phyloP scores from a whole-genome alignment of 345 rosid genomes.

The Brassica nigra region DNA sequence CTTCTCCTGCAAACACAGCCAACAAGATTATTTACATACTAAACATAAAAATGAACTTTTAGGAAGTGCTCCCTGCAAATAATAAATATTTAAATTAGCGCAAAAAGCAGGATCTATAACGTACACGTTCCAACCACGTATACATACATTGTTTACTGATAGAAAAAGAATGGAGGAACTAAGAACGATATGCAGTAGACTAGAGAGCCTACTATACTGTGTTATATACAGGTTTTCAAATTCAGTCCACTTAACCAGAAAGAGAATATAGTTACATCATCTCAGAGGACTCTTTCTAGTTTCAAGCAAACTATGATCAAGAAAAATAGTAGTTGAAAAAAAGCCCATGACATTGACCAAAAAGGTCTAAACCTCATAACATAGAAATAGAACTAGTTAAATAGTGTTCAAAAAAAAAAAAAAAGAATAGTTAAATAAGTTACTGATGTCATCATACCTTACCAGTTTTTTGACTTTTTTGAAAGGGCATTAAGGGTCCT shows the following conservation, averaged over 20 bases:
- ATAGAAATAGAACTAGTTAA: not conserved
- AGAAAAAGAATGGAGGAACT: not conserved
- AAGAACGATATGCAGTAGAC: not conserved
- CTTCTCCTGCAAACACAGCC: constrained; percentile 66
- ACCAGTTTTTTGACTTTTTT: constrained; percentile 72
- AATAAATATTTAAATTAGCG: not conserved
- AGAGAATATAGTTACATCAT: not conserved
- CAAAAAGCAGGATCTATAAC: not conserved
- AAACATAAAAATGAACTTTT: not conserved
- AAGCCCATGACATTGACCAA: not conserved
- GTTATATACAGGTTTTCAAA: constrained; percentile 4
- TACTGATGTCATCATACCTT: constrained; percentile 58
- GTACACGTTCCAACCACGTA: not conserved
- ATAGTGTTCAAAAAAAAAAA: not conserved
- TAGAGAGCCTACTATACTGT: constrained; percentile 1
- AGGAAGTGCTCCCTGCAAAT: not conserved
- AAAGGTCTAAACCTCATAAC: not conserved
- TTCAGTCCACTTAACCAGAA: not conserved
- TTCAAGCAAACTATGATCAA: not conserved
- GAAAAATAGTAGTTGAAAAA: not conserved
- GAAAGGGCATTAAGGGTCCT: constrained; percentile 86
- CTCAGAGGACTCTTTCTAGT: constrained; percentile 13
- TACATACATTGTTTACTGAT: not conserved
- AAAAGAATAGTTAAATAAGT: not conserved
- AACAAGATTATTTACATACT: not conserved